A percentile compares a stretch with the other conserved stretches of the same genome.
phyloP scores from a whole-genome alignment of 2,329 filamentous ascomycete genomes.

The Aspergillus latus region DNA sequence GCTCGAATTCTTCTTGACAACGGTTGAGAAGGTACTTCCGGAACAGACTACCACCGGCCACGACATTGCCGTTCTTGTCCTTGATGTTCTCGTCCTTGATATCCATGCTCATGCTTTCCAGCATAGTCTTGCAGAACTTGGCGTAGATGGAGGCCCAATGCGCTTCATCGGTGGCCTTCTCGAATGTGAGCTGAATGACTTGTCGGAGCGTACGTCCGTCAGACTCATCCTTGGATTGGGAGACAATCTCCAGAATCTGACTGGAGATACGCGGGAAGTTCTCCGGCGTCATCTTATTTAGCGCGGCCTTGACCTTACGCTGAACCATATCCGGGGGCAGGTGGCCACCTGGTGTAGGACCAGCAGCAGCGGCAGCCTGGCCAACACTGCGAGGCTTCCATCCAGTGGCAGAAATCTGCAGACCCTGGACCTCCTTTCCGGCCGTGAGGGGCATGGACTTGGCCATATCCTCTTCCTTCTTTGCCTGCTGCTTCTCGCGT shows the following conservation, averaged over 20 bases:
- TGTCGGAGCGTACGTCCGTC: slow-evolving; percentile 94
- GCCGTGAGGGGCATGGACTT: slow-evolving; percentile 91
- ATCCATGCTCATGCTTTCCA: slow-evolving; percentile 89
- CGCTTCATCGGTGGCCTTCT: slow-evolving; percentile 97
- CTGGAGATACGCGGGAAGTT: slow-evolving; percentile 96
- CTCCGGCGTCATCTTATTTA: slow-evolving; percentile 99
- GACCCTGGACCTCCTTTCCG: slow-evolving; percentile 76
- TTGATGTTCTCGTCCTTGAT: slow-evolving; percentile 94
- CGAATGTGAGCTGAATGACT: slow-evolving; percentile 97
- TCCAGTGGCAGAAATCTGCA: slow-evolving; percentile 69
- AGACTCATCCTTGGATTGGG: slow-evolving; percentile 90
- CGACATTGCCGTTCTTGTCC: slow-evolving; percentile 84
- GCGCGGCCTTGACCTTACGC: slow-evolving; percentile 94
- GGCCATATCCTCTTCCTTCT: slow-evolving; percentile 67
- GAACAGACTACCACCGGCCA: slow-evolving; percentile 92
- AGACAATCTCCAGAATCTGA: slow-evolving; percentile 88
- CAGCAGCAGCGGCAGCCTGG: slow-evolving; percentile 42
- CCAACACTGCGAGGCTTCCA: slow-evolving; percentile 84
- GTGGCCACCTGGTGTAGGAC: slow-evolving; percentile 54
- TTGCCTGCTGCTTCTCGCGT: slow-evolving; percentile 50
- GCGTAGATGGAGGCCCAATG: slow-evolving; percentile 99
- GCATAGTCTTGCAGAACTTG: slow-evolving; percentile 96
- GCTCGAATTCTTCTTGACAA: slow-evolving; percentile 98
- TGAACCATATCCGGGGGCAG: slow-evolving; percentile 92
- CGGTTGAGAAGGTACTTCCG: slow-evolving; percentile 97